A percentile compares a stretch with the other conserved stretches of the same genome.
phyloP scores from a whole-genome alignment of 148 eudicot genomes.

The Chenopodium quinoa region DNA sequence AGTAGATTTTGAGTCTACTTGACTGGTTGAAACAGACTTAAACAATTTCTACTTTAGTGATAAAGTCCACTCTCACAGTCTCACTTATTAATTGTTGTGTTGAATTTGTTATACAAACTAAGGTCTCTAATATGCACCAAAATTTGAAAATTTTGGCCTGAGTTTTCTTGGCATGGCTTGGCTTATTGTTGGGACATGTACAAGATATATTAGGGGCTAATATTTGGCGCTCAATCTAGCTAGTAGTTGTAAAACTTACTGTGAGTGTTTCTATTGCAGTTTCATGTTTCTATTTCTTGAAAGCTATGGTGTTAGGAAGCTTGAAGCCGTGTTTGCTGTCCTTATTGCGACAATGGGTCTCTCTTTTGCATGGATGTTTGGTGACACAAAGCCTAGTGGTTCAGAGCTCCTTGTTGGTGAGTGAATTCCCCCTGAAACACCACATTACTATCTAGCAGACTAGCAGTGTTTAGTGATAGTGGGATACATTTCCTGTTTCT shows the following conservation, averaged over 20 bases:
- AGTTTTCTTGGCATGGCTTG: background rate
- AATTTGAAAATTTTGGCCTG: background rate
- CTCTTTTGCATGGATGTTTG: slow-evolving; percentile 98
- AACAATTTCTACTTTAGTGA: background rate
- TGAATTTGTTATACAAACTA: background rate
- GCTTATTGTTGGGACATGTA: background rate
- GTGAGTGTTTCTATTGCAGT: slow-evolving; percentile 37
- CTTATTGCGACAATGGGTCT: slow-evolving; percentile 92
- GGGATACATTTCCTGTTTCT: background rate
- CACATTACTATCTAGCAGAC: background rate
- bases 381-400: slow-evolving; percentile 86
- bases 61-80: background rate
- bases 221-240: background rate
- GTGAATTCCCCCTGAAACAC: background rate
- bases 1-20: background rate
- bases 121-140: background rate
- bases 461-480: background rate
- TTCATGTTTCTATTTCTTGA: slow-evolving; percentile 84
- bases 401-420: slow-evolving; percentile 75
- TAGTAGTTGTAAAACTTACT: background rate
- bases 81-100: background rate
- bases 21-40: background rate
- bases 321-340: slow-evolving; percentile 93
- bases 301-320: slow-evolving; percentile 91
- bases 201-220: background rate